Conservation (phyloP, 495 filamentous ascomycete genomes). For the Xylaria longipes region DNA sequence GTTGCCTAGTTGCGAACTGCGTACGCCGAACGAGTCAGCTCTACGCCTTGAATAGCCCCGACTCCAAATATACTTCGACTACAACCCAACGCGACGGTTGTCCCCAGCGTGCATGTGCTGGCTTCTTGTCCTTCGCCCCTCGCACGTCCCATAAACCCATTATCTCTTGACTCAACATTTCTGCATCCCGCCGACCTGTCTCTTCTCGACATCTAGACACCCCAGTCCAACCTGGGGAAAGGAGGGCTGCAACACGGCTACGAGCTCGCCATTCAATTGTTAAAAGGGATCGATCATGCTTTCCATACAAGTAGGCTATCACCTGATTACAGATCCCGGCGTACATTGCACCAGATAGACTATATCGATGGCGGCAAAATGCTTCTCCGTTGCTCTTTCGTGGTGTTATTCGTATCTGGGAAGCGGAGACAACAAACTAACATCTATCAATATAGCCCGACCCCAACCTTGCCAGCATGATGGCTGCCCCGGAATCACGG, state of each 20-base stretch:
- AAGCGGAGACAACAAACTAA: neutral
- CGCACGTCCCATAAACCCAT: neutral
- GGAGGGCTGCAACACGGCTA: neutral
- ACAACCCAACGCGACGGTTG: constrained; percentile 26
- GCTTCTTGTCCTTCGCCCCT: neutral
- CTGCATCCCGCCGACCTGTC: neutral
- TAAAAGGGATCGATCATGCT: constrained; percentile 9
- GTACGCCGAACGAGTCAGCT: constrained; percentile 15
- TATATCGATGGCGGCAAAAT: neutral
- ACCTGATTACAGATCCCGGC: neutral
- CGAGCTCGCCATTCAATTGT: neutral
- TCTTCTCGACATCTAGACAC: neutral
- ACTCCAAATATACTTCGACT: constrained; percentile 14
- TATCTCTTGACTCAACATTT: neutral
- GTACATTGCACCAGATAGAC: neutral
- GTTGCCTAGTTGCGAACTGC: constrained; percentile 24
- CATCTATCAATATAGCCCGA: constrained; percentile 36
- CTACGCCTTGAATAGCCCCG: neutral
- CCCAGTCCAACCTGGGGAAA: constrained; percentile 9
- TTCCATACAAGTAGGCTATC: constrained; percentile 25
- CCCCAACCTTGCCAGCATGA: constrained; percentile 49
- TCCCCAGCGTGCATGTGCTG: neutral
- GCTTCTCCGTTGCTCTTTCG: neutral
- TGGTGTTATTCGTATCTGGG: neutral
- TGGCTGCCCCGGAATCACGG: constrained; percentile 56